Percentiles rank a stretch among this genome's conserved stretches.
Conservation (phyloP, 768 basidiomycete species). For the Leccinum subgranulosum region DNA sequence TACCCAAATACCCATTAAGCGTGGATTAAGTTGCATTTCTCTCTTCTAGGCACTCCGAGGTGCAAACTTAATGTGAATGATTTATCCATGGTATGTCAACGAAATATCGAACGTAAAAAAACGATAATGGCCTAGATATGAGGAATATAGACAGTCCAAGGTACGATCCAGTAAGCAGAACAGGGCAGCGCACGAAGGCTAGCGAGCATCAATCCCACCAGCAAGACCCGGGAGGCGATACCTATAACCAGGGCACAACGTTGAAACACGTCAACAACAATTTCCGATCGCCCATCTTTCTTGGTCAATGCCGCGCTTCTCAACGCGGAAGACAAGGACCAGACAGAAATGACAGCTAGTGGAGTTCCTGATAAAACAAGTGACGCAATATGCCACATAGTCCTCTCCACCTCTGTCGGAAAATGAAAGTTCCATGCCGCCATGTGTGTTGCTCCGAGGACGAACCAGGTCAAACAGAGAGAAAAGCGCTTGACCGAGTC, state of each 20-base stretch:
- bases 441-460: neutral
- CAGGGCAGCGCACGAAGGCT: constrained; percentile 1
- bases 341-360: neutral
- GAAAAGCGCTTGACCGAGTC: neutral
- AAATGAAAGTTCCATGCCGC: neutral
- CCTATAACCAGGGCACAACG: neutral
- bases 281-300: neutral
- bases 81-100: too few species aligned
- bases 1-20: too few species aligned
- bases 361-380: neutral
- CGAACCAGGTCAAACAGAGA: neutral
- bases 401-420: neutral
- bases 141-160: neutral
- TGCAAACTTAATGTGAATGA: too few species aligned
- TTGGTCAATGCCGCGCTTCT: neutral
- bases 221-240: neutral
- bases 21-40: too few species aligned
- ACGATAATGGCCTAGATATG: neutral
- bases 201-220: neutral
- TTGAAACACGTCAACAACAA: neutral
- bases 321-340: neutral
- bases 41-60: too few species aligned
- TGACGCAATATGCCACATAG: neutral
- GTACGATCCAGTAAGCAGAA: neutral
- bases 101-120: too few species aligned